Base-by-base conservation (phyloP, 163 green algal genomes). In the Scenedesmus sp. region DNA sequence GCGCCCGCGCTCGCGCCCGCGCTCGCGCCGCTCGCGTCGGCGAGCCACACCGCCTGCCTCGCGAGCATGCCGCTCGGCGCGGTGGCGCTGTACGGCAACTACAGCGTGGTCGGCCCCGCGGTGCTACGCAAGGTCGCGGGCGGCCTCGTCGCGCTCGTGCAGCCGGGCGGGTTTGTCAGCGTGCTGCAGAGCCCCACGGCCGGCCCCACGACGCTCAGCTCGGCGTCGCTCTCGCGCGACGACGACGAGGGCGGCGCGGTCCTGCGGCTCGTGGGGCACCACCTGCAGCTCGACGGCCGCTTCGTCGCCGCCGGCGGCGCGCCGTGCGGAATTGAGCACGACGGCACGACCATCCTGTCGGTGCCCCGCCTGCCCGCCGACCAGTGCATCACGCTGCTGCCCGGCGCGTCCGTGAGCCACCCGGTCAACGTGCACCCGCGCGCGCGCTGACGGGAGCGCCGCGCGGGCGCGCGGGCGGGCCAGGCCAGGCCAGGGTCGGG, bases 21-120 rank as follows among this genome's bases (percentile, higher is more conserved):
- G 45, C 62, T 28, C 36, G 44, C 58, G 7, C 60, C 60, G 3
- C 51, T 63, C 2, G 24, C 65, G 44, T 45, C 69, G 29, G 34
- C 71, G 1, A 71, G 57, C 42, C 71, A 80, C 28, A 70, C 62
- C 9, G 29, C 28, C 15, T n/a, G n/a, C n/a, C n/a, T n/a, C n/a
- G 71, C 71, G 42, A 71, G 44, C 71, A 51, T 71, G 26, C 53
- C 74, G 15, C 36, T 74, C 5, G 74, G 62, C 48, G 57, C n/a
- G 33, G 29, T 74, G 11, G 51, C 70, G 26, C 51, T 84, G 34
- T 80, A 72, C 29, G 75, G 75, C 75, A 83, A 83, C 75, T 83
- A 70, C 53, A 63, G 48, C 56, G n/a, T 83, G 17, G 34, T 54
- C 22, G 75, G 75, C 28, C 75, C 75, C 34, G 75, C 75, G 2